Evolutionary conservation across 2,329 filamentous ascomycete genomes (phyloP), one percentile per base, ranked within the genome.

Genomic region (Scedosporium apiospermum): DNA sequence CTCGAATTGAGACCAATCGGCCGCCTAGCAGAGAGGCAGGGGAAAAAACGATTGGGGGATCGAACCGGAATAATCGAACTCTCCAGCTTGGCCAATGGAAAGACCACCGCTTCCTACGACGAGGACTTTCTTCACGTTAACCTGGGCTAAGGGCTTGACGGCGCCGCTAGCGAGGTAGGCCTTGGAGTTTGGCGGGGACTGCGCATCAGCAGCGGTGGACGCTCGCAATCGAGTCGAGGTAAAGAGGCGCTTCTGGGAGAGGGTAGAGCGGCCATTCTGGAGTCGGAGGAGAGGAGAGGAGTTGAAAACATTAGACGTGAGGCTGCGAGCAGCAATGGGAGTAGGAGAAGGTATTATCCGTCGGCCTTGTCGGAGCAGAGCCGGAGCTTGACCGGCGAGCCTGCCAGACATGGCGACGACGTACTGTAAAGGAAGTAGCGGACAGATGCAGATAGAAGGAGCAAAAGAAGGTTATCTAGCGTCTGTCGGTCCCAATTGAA

Each of bases 61-160:
- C 87, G 68, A 82, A 96, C 92, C 93, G 76, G 95, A 98, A 77
- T 98, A 98, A 78, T 98, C 93, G 71, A 98, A 98, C 80, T 98
- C 93, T 79, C 93, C 93, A 67, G 93, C 93, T 78, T 98, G 93
- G 66, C 93, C 93, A 84, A 98, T 98, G 74, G 91, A 91, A 69
- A 98, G 83, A 76, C 93, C 93, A 79, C 93, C 93, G 78, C 88
- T 93, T 64, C 93, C 93, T 80, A 98, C 96, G 69, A 98, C 93
- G 65, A 98, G 81, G 61, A 98, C 93, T 80, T 98, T 98, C 81
- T 96, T 96, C 67, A 98, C 92, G 73, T 96, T 86, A 60, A 97
- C 88, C 62, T 90, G 79, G 70, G 93, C 83, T 70, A 84, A 83
- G 64, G 88, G 88, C 75, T 92, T 89, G 73, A 97, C 88, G 64